Evolutionary conservation across 345 rosid species (phyloP).

Genomic region (Euphorbia pulcherrima): DNA sequence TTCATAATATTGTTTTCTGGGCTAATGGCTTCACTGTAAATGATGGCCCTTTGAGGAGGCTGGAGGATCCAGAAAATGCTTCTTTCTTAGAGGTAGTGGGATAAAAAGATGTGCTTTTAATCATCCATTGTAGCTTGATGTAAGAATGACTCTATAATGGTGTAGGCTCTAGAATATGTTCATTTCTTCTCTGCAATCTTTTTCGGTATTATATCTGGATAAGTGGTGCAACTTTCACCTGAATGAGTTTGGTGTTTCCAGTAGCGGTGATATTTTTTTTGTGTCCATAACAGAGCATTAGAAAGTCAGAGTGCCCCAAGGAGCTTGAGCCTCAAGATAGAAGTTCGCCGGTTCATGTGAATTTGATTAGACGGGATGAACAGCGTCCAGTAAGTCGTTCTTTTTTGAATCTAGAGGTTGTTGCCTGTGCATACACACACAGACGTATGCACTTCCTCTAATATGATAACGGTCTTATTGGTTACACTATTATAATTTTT

Average conservation of each 20-base stretch:
- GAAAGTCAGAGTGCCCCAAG: slow-evolving; percentile 89
- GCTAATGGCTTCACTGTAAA: slow-evolving; percentile 82
- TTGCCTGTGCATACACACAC: not conserved
- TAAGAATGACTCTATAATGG: not conserved
- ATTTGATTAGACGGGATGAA: slow-evolving; percentile 73
- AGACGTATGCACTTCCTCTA: no score
- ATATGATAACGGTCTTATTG: not conserved
- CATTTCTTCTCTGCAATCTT: not conserved
- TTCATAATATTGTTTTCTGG: slow-evolving; percentile 87
- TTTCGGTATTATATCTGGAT: not conserved
- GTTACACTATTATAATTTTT: not conserved
- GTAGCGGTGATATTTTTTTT: not conserved
- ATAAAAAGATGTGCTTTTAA: not conserved
- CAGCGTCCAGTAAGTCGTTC: slow-evolving; percentile 60
- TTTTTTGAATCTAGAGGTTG: slow-evolving; percentile 8
- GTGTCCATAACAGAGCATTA: slow-evolving; percentile 58
- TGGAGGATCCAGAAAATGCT: slow-evolving; percentile 93
- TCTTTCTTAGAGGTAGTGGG: slow-evolving; percentile 72
- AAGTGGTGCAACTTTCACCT: not conserved
- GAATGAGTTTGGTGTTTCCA: not conserved
- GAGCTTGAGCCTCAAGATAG: slow-evolving; percentile 92
- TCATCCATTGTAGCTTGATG: not conserved
- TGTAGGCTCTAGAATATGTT: no score
- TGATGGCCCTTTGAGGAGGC: slow-evolving; percentile 81
- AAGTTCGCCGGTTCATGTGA: slow-evolving; percentile 76